Percentiles rank a stretch among this genome's conserved stretches.
Evolutionary conservation across 2,329 filamentous ascomycete genomes (phyloP).

Genomic region (Triangularia setosa): DNA sequence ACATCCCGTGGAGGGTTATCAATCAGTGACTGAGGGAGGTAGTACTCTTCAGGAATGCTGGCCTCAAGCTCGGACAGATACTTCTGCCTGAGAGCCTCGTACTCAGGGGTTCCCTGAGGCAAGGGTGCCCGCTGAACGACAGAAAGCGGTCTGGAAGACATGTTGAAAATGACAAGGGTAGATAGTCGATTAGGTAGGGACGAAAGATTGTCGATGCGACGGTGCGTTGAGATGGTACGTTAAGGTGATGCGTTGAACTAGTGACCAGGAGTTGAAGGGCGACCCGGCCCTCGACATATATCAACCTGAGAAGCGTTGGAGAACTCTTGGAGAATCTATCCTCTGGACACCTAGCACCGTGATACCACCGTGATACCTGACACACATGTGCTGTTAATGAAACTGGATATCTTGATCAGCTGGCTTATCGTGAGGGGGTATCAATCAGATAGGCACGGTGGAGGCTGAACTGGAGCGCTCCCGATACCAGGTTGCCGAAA

Average conservation of each 20-base stretch:
- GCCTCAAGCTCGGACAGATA: slow-evolving; percentile 32
- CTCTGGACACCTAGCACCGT: background rate
- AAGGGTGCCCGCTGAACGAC: slow-evolving; percentile 24
- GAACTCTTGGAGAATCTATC: background rate
- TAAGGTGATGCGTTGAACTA: background rate
- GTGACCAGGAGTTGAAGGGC: background rate
- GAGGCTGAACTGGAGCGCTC: background rate
- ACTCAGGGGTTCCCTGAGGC: slow-evolving; percentile 24
- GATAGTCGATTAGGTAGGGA: background rate
- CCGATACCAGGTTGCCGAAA: background rate
- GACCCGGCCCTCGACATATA: background rate
- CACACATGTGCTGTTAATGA: background rate
- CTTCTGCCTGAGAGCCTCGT: slow-evolving; percentile 15
- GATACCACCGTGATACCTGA: background rate
- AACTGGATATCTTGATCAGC: background rate
- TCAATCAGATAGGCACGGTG: background rate
- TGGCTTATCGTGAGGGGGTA: background rate
- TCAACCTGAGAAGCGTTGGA: background rate
- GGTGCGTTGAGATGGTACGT: too few species aligned
- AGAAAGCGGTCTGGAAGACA: slow-evolving; percentile 10
- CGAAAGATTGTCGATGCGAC: background rate
- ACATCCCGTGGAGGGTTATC: slow-evolving; percentile 32
- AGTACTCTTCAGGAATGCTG: slow-evolving; percentile 31
- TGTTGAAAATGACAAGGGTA: background rate
- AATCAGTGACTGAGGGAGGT: slow-evolving; percentile 29